A percentile compares a stretch with the other conserved stretches of the same genome.
Conservation (phyloP, 2,329 filamentous ascomycete genomes). For the Mariannaea elegans region DNA sequence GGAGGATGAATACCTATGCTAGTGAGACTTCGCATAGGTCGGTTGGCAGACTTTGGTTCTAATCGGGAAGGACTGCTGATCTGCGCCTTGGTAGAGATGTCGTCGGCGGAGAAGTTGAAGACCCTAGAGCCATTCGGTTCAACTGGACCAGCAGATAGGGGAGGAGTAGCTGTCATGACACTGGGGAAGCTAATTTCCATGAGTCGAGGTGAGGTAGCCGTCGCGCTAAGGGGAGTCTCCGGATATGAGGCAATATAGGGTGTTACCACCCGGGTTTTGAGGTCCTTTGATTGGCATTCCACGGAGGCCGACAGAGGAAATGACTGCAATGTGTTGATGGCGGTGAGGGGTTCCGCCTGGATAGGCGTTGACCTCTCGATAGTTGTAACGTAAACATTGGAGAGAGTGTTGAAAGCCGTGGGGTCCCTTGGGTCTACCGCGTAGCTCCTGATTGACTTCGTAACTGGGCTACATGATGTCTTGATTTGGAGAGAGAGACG, state of each 20-base stretch:
- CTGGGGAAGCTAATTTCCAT: constrained; percentile 61
- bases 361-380: constrained; percentile 66
- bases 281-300: constrained; percentile 39
- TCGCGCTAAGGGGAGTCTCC: constrained; percentile 63
- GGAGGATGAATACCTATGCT: constrained; percentile 42
- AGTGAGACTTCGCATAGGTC: constrained; percentile 19
- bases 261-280: constrained; percentile 49
- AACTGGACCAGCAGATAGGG: constrained; percentile 62
- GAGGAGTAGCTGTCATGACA: constrained; percentile 68
- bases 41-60: constrained; percentile 28
- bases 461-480: constrained; percentile 49
- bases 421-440: constrained; percentile 64
- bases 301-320: constrained; percentile 43
- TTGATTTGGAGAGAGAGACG: constrained; percentile 66
- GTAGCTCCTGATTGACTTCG: constrained; percentile 46
- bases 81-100: constrained; percentile 36
- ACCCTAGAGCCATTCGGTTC: constrained; percentile 52
- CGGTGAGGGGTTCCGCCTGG: constrained; percentile 57
- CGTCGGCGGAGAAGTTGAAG: constrained; percentile 57
- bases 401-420: constrained; percentile 72
- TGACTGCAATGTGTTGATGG: constrained; percentile 55
- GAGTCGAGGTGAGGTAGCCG: constrained; percentile 57
- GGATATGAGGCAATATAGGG: constrained; percentile 58
- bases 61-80: constrained; percentile 14
- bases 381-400: constrained; percentile 70